These are phyloP conservation scores for Ceratorhiza oryzae-sativae DNA, from an alignment of 1,284 basidiomycete species.

Conservation along the genomic window DNA sequence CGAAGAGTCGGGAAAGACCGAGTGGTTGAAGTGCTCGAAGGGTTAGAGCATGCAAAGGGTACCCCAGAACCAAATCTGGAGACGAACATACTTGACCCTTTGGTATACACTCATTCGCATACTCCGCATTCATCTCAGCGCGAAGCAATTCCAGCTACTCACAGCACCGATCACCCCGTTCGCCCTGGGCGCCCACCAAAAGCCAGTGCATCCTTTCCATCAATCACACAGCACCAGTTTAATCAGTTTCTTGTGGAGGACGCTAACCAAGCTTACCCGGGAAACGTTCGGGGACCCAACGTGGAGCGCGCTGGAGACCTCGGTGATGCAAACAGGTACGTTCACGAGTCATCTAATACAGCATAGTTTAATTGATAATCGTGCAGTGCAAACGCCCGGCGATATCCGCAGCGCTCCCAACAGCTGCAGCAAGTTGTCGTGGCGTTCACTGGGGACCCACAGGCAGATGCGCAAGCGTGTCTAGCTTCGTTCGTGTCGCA, in stretches of 20 bases:
- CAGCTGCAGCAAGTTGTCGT: conserved; percentile 23
- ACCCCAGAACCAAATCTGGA: neutral
- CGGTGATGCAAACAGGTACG: conserved; percentile 20
- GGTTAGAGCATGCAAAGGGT: neutral
- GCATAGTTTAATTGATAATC: neutral
- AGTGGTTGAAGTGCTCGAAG: conserved; percentile 22
- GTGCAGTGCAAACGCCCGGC: conserved; percentile 1
- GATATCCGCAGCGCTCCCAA: neutral
- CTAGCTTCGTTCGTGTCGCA: conserved; percentile 37
- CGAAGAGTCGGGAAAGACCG: conserved; percentile 34
- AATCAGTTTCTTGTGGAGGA: conserved; percentile 28
- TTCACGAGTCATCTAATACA: neutral
- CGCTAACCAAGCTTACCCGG: neutral
- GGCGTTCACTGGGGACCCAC: conserved; percentile 30
- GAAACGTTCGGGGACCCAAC: neutral
- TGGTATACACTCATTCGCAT: neutral
- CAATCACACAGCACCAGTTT: conserved; percentile 21
- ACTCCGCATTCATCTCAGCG: neutral
- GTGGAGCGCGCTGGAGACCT: neutral
- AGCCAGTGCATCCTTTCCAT: conserved; percentile 29
- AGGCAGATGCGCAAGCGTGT: conserved; percentile 34
- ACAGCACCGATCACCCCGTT: neutral
- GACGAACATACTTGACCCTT: neutral
- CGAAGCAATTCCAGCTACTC: neutral
- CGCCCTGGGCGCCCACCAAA: conserved; percentile 28